Percentiles rank a stretch among this genome's conserved stretches.
Evolutionary conservation across 345 rosid genomes (phyloP).

Genomic region (Turnera subulata): DNA sequence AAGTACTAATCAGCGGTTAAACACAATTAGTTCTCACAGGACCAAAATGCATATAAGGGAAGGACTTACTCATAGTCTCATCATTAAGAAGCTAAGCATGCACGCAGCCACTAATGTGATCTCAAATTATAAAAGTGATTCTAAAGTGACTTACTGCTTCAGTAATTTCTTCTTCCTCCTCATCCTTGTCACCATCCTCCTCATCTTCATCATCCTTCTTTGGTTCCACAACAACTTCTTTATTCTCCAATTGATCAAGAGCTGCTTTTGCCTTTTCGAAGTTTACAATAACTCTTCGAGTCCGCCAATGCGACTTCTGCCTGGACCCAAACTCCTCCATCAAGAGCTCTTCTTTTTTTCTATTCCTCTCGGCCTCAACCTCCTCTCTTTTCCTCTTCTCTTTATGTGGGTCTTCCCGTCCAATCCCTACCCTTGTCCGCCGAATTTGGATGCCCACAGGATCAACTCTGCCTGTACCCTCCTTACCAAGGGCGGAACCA

Average conservation of each 20-base stretch:
- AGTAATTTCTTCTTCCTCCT: constrained; percentile 67
- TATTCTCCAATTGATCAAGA: constrained; percentile 85
- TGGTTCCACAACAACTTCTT: constrained; percentile 50
- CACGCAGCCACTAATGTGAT: background rate
- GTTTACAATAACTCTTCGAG: constrained; percentile 55
- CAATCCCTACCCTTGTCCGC: constrained; percentile 84
- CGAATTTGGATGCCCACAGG: constrained; percentile 80
- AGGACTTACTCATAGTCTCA: background rate
- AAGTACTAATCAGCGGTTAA: too few species aligned
- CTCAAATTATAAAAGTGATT: background rate
- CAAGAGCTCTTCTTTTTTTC: constrained; percentile 55
- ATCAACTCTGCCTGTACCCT: constrained; percentile 63
- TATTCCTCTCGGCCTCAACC: constrained; percentile 48
- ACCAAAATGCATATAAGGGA: background rate
- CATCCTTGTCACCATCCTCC: constrained; percentile 45
- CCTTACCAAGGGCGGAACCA: constrained; percentile 79
- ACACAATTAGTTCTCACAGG: background rate
- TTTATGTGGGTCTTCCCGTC: constrained; percentile 75
- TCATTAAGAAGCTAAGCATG: background rate
- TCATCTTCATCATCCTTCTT: constrained; percentile 57
- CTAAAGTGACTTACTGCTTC: constrained; percentile 52
- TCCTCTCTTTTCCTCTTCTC: constrained; percentile 75
- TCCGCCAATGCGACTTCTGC: constrained; percentile 80
- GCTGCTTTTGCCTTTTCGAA: constrained; percentile 78
- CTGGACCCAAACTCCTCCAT: constrained; percentile 76